Base-by-base conservation (phyloP, 805 yeast species). In the Pichia eremophila region DNA sequence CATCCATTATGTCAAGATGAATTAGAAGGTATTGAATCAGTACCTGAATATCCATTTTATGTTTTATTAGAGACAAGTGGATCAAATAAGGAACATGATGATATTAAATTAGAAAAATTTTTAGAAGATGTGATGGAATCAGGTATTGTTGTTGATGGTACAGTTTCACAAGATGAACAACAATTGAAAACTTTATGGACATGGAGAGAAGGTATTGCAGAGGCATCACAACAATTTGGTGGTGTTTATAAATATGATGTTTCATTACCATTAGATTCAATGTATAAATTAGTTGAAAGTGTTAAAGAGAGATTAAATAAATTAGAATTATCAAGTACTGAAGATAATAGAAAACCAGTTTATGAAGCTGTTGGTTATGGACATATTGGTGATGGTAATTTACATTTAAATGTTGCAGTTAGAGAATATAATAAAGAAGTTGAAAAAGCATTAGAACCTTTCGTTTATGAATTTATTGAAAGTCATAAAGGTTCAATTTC, bases 231-330 rank as follows among this genome's bases (percentile, higher is more conserved):
- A 44, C 74, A 77, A 51, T 80, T 74, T 36, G 98, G 99, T 45
- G 99, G 98, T 57, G 97, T 91, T 45, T 93, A 91, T 72, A 93
- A 93, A 69, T 93, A 93, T 62, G 99, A 93, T 58, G 96, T 93
- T 37, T 89, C 97, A 4, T 70, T 93, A 50, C 98, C 98, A 35
- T 73, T 93, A 54, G 71, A 76, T 19, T 86, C 81, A 46, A 72
- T 93, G 68, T 93, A 89, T 62, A 83, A 83, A 12, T 70, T 93
- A 45, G 95, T 91, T 22, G 85, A 79, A 42, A 95, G 83, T 8
- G 81, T 82, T n/a, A 77, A 82, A 55, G 78, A 66, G 41, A 76
- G 76, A 57, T 71, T 93, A 52, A 58, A 51, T 2, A 78, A 72
- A 34, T 73, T 75, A 31, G 81, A 75, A 2, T 67, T 91, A 46